Percentiles rank a stretch among this genome's conserved stretches.
These are phyloP conservation scores for Crithidia acanthocephali DNA, from an alignment of 208 protist genomes.

Conservation along the genomic window DNA sequence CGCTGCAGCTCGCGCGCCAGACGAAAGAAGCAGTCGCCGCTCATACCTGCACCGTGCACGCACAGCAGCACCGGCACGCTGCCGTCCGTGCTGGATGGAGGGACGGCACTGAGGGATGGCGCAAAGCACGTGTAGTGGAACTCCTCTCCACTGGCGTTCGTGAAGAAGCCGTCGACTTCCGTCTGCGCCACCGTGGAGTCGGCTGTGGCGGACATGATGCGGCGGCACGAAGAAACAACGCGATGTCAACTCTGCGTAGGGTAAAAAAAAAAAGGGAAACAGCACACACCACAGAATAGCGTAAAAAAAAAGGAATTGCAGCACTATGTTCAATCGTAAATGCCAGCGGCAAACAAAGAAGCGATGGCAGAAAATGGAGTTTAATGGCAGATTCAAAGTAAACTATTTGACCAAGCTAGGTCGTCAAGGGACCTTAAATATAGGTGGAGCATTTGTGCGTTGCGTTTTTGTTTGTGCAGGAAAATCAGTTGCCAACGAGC, in stretches of 20 bases:
- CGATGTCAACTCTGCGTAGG: no score
- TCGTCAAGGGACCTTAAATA: no score
- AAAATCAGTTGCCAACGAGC: no score
- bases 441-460: background rate
- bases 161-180: conserved; percentile 39
- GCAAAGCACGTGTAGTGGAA: conserved; percentile 63
- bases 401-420: no score
- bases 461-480: background rate
- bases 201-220: background rate
- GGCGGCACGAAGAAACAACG: background rate
- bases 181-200: conserved; percentile 2
- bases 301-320: no score
- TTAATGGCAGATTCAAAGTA: no score
- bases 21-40: conserved; percentile 67
- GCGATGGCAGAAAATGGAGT: no score
- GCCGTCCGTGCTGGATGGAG: conserved; percentile 10
- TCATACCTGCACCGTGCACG: conserved; percentile 92
- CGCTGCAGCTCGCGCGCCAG: conserved; percentile 51
- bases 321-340: no score
- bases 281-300: no score
- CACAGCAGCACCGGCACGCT: conserved; percentile 77
- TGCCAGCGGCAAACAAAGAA: background rate
- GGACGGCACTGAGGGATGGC: conserved; percentile 11
- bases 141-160: conserved; percentile 43
- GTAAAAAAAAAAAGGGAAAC: no score